A percentile compares a stretch with the other conserved stretches of the same genome.
Conservation (phyloP, 495 filamentous ascomycete genomes). For the Staphylotrichum longicolle region DNA sequence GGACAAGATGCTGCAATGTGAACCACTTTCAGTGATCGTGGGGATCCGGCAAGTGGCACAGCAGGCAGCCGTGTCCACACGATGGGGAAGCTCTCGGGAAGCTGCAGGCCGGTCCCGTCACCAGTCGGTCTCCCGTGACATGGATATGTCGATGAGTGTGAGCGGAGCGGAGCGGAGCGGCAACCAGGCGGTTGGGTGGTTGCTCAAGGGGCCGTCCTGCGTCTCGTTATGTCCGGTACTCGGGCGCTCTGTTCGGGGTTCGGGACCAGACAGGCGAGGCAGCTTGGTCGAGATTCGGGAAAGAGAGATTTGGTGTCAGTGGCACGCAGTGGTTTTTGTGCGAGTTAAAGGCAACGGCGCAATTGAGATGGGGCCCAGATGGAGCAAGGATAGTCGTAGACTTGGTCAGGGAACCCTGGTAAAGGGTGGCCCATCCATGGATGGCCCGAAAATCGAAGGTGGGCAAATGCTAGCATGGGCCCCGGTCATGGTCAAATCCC, state of each 20-base stretch:
- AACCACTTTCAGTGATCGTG: slow-evolving; percentile 42
- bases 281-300: slow-evolving; percentile 20
- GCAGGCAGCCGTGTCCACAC: slow-evolving; percentile 46
- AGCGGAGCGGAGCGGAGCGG: slow-evolving; percentile 12
- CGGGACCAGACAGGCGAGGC: not conserved
- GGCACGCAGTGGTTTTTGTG: slow-evolving; percentile 52
- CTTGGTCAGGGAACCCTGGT: slow-evolving; percentile 36
- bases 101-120: slow-evolving; percentile 39
- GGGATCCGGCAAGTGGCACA: slow-evolving; percentile 41
- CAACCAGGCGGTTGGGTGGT: slow-evolving; percentile 19
- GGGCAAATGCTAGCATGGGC: slow-evolving; percentile 26
- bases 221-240: slow-evolving; percentile 17
- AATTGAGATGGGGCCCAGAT: slow-evolving; percentile 40
- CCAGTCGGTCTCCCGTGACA: slow-evolving; percentile 20
- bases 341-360: slow-evolving; percentile 45
- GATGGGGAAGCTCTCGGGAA: slow-evolving; percentile 39
- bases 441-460: slow-evolving; percentile 38
- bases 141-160: slow-evolving; percentile 2
- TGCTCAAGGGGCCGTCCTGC: slow-evolving; percentile 25
- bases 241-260: not conserved
- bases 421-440: slow-evolving; percentile 27
- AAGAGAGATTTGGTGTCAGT: slow-evolving; percentile 47
- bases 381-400: slow-evolving; percentile 37
- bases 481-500: slow-evolving; percentile 8
- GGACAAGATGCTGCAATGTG: slow-evolving; percentile 49